These are phyloP conservation scores for Sporothrix euskadiensis DNA, from an alignment of 2,329 filamentous ascomycete species.

Conservation along the genomic window DNA sequence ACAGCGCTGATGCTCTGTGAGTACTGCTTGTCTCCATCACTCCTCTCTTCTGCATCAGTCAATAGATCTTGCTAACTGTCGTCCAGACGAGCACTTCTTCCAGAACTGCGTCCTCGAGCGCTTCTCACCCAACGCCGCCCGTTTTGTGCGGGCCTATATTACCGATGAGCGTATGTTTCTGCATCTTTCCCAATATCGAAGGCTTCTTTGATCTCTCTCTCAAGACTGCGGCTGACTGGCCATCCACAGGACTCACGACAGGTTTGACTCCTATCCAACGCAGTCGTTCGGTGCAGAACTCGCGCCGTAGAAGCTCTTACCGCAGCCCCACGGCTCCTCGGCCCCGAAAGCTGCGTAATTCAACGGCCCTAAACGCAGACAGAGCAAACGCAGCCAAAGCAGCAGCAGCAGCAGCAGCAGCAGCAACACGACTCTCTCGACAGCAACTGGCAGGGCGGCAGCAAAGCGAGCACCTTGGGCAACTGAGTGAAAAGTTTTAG, in stretches of 20 bases:
- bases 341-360: neutral
- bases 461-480: neutral
- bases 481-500: neutral
- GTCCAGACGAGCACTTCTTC: slow-evolving; percentile 41
- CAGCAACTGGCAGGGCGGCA: neutral
- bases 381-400: too few species aligned
- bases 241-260: neutral
- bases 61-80: neutral
- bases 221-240: neutral
- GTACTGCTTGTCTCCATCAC: slow-evolving; percentile 26
- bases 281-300: neutral
- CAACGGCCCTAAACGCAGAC: neutral
- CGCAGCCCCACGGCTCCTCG: neutral
- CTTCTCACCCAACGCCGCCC: slow-evolving; percentile 35
- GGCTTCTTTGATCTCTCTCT: neutral
- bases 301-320: neutral
- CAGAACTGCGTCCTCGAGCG: slow-evolving; percentile 36
- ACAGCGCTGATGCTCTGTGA: slow-evolving; percentile 37
- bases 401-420: too few species aligned
- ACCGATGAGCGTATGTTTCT: slow-evolving; percentile 25
- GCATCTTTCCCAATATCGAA: neutral
- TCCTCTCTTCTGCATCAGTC: neutral
- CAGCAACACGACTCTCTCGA: too few species aligned
- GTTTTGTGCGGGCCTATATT: slow-evolving; percentile 30
- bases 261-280: neutral